Evolutionary conservation across 768 basidiomycete genomes (phyloP).

Genomic region (Boletus reticulatus): DNA sequence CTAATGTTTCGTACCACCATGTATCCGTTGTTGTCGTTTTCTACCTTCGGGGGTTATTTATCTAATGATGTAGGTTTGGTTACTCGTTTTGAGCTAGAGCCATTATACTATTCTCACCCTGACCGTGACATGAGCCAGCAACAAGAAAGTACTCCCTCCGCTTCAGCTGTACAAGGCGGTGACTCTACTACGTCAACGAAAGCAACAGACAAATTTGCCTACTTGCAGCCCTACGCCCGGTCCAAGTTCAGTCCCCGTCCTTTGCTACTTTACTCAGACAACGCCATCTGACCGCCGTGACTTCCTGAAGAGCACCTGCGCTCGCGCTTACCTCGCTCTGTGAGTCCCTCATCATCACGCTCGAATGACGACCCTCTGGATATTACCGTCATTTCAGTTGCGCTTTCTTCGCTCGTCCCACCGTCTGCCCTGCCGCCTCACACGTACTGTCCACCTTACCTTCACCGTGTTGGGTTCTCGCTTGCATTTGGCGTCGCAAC

Average conservation of each 20-base stretch:
- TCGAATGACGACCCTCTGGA: background rate
- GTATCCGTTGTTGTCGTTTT: slow-evolving; percentile 12
- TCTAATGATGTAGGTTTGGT: slow-evolving; percentile 9
- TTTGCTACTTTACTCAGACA: background rate
- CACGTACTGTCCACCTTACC: slow-evolving; percentile 39
- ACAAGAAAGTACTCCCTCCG: background rate
- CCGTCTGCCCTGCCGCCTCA: slow-evolving; percentile 28
- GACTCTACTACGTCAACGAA: slow-evolving; percentile 1
- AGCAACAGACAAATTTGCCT: slow-evolving; percentile 24
- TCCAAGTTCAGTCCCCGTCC: slow-evolving; percentile 29
- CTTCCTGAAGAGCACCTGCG: slow-evolving; percentile 24
- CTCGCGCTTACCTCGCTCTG: slow-evolving; percentile 35
- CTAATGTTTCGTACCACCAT: background rate
- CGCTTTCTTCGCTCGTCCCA: slow-evolving; percentile 36
- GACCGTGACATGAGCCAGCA: slow-evolving; percentile 5
- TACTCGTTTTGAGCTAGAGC: background rate
- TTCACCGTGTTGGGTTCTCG: slow-evolving; percentile 43
- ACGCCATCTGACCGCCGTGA: slow-evolving; percentile 13
- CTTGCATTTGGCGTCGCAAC: slow-evolving; percentile 44
- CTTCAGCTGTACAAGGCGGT: background rate
- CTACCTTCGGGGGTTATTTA: background rate
- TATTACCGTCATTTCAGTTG: slow-evolving; percentile 25
- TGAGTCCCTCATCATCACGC: slow-evolving; percentile 18
- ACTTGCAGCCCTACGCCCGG: slow-evolving; percentile 28
- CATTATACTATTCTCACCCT: background rate